Conservation (phyloP, 371 early-diverging fungal species). For the Rhizomucor miehei region DNA sequence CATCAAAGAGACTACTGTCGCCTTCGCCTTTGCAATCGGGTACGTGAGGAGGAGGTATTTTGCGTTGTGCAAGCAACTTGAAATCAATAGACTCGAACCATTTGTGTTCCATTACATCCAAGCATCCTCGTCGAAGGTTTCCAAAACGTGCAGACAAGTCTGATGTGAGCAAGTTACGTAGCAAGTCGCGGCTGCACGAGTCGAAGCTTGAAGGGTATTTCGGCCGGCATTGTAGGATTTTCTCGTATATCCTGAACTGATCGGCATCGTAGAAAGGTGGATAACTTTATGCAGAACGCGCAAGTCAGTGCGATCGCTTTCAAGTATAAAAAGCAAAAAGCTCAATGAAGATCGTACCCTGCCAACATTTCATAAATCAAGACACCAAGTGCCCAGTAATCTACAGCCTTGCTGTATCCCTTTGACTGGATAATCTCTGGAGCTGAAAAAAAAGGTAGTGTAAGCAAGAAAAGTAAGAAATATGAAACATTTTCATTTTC, state of each 20-base stretch:
- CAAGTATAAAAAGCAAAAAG: no score
- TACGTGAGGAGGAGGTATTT: conserved; percentile 85
- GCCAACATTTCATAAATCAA: conserved; percentile 93
- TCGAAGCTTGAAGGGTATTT: conserved; percentile 80
- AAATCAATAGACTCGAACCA: conserved; percentile 96
- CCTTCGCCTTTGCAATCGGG: conserved; percentile 78
- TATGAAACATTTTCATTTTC: no score
- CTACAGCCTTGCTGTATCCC: conserved; percentile 95
- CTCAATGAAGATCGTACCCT: conserved; percentile 47
- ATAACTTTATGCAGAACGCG: conserved; percentile 4
- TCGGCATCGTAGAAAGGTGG: conserved; percentile 94
- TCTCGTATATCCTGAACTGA: conserved; percentile 86
- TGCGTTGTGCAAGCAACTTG: conserved; percentile 63
- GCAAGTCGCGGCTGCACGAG: conserved; percentile 79
- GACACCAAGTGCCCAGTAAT: conserved; percentile 97
- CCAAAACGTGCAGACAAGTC: conserved; percentile 88
- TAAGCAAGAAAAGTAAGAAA: no score
- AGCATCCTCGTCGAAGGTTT: conserved; percentile 79
- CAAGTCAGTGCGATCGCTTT: no score
- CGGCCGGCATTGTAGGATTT: conserved; percentile 61
- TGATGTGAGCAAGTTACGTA: conserved; percentile 79
- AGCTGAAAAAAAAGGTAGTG: conserved; percentile 95
- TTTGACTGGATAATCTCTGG: conserved; percentile 97
- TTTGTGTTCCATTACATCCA: conserved; percentile 87
- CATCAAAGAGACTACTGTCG: conserved; percentile 92